phyloP scores from a whole-genome alignment of 1,284 basidiomycete species.

The Apiotrichum brassicae region DNA sequence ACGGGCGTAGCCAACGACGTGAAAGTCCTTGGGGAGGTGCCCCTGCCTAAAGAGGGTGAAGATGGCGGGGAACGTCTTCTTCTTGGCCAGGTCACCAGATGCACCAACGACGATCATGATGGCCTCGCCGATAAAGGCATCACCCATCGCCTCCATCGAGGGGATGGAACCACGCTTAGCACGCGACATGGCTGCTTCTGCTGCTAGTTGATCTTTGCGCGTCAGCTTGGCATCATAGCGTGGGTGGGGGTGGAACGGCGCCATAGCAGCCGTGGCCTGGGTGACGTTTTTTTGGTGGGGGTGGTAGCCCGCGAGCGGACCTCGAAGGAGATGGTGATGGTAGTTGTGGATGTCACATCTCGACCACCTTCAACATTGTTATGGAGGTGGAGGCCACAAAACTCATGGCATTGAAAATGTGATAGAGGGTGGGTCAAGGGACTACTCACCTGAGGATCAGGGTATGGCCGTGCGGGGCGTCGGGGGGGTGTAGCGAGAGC shows the following conservation, averaged over 20 bases:
- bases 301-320: constrained; percentile 3
- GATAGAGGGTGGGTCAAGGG: not conserved
- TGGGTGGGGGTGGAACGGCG: constrained; percentile 2
- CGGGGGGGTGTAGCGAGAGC: not conserved
- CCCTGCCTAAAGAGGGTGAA: constrained; percentile 77
- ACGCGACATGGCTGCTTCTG: constrained; percentile 8
- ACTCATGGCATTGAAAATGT: not conserved
- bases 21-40: constrained; percentile 71
- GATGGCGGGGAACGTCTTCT: constrained; percentile 96
- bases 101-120: constrained; percentile 90
- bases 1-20: constrained; percentile 90
- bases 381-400: too few species aligned
- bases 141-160: constrained; percentile 69
- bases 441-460: constrained; percentile 4
- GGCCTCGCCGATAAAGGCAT: constrained; percentile 76
- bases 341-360: too few species aligned
- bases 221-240: constrained; percentile 6
- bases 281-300: not conserved
- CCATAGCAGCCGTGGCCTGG: constrained; percentile 4
- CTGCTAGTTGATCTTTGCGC: constrained; percentile 1
- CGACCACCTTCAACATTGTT: not conserved
- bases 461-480: not conserved
- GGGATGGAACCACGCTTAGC: constrained; percentile 56
- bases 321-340: constrained; percentile 3
- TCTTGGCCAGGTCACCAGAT: constrained; percentile 97